Evolutionary conservation across 2,329 filamentous ascomycete genomes (phyloP).

Genomic region (Pseudomassariella vexata): DNA sequence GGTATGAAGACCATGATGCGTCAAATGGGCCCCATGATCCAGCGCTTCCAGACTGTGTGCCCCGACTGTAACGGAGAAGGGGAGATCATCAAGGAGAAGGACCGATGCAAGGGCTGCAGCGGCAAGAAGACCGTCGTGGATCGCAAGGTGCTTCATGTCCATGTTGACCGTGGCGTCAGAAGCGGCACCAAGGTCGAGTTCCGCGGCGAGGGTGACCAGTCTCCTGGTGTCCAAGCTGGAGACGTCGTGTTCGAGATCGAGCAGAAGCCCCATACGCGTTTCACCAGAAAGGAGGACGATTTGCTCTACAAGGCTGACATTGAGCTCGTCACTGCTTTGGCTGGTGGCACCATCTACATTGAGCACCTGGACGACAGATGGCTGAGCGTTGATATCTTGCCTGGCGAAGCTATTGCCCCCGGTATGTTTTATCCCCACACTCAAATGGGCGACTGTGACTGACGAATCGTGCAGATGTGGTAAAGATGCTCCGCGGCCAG

Average conservation of each 20-base stretch:
- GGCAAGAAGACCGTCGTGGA: conserved; percentile 98
- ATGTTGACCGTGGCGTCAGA: conserved; percentile 91
- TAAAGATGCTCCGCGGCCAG: conserved; percentile 93
- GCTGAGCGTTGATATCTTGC: conserved; percentile 87
- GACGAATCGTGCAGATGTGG: conserved; percentile 53
- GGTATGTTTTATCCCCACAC: conserved; percentile 50
- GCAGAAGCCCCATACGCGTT: conserved; percentile 94
- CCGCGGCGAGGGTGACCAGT: conserved; percentile 92
- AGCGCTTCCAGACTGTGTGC: conserved; percentile 98
- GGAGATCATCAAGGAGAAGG: conserved; percentile 93
- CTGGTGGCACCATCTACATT: conserved; percentile 83
- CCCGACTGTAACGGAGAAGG: conserved; percentile 97
- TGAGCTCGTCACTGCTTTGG: conserved; percentile 89
- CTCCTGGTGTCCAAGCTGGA: conserved; percentile 85
- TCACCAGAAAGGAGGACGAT: conserved; percentile 94
- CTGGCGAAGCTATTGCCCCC: conserved; percentile 90
- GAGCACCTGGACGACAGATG: conserved; percentile 97
- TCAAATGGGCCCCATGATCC: conserved; percentile 99
- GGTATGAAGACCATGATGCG: conserved; percentile 99
- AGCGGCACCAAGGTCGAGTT: conserved; percentile 96
- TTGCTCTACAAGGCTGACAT: conserved; percentile 94
- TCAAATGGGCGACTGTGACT: conserved; percentile 9
- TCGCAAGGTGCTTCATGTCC: conserved; percentile 95
- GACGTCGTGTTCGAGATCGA: conserved; percentile 99
- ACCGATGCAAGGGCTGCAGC: conserved; percentile 92